Percentiles rank a stretch among this genome's conserved stretches.
Conservation (phyloP, 139 green algal species). For the Picochlorum costavermella region DNA sequence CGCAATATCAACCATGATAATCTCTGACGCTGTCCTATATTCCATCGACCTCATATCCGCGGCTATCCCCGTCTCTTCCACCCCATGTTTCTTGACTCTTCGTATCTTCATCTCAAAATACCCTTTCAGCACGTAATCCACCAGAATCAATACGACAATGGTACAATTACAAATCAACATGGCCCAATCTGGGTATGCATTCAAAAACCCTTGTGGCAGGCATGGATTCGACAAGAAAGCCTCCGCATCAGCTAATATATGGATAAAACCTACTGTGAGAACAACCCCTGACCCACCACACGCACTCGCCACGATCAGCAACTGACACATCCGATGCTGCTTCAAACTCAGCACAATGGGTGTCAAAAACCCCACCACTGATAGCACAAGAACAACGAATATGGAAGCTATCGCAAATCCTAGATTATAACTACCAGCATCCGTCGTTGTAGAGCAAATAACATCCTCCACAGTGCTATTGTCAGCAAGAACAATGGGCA, state of each 20-base stretch:
- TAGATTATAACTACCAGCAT: not conserved
- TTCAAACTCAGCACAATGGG: not conserved
- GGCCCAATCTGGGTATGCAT: conserved; percentile 27
- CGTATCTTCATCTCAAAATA: not conserved
- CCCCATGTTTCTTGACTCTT: not conserved
- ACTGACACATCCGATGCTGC: not conserved
- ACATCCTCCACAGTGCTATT: not conserved
- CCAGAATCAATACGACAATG: conserved; percentile 24
- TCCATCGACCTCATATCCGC: not conserved
- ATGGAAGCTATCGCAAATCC: not conserved
- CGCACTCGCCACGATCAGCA: not conserved
- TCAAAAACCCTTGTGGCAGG: conserved; percentile 20
- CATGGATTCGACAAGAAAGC: conserved; percentile 21
- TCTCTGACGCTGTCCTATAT: too few species aligned
- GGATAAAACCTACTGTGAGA: conserved; percentile 29
- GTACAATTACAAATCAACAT: conserved; percentile 19
- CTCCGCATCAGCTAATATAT: conserved; percentile 35
- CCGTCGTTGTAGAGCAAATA: not conserved
- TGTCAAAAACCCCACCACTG: not conserved
- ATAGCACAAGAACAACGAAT: not conserved
- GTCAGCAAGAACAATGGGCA: not conserved
- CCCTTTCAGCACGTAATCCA: conserved; percentile 9
- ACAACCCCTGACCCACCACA: conserved; percentile 21
- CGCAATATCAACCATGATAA: not conserved
- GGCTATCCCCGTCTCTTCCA: not conserved